Evolutionary conservation across 371 early-diverging fungal species (phyloP), one percentile per base, ranked within the genome.

Genomic region (Mortierella sp.): DNA sequence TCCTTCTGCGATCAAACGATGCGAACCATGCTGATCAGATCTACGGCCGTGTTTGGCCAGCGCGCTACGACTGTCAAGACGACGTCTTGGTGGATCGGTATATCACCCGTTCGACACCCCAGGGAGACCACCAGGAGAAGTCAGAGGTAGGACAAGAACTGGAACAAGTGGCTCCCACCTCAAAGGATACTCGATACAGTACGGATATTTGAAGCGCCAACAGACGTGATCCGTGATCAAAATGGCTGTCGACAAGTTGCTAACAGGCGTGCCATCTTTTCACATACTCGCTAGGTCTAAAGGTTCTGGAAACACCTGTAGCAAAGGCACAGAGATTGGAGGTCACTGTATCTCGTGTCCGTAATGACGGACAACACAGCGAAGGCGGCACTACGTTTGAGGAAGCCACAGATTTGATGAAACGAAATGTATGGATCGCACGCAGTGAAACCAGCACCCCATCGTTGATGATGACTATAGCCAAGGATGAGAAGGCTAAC

Each of bases 41-140:
- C 51, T 63, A 39, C 24, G 56, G 61, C 41, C 69, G 66, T 22
- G 70, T 57, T 6, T 76, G 77, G 77, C 77, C 77, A 29, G 69
- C 77, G 21, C 65, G 77, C 16, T 57, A 69, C 21, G 62, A 76
- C 27, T 65, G 62, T 46, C 22, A 46, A 7, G 66, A 64, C 17
- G 34, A 45, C 16, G 54, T 76, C 21, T 52, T 69, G 19, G 70
- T 65, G 1, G 77, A 76, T 44, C 54, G 54, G 3, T 69, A 57
- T n/a, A 62, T 65, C 31, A 37, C 49, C 22, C 45, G 34, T 24
- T 8, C 21, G 31, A 27, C 2, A 17, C 0, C 16, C n/a, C n/a
- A n/a, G n/a, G n/a, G n/a, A n/a, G n/a, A 50, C 3, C 40, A 57
- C 9, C 29, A 48, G 6, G 44, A 46, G 1, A 39, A n/a, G n/a